phyloP scores from a whole-genome alignment of 2,329 filamentous ascomycete species.

The Sphaerulina musiva region DNA sequence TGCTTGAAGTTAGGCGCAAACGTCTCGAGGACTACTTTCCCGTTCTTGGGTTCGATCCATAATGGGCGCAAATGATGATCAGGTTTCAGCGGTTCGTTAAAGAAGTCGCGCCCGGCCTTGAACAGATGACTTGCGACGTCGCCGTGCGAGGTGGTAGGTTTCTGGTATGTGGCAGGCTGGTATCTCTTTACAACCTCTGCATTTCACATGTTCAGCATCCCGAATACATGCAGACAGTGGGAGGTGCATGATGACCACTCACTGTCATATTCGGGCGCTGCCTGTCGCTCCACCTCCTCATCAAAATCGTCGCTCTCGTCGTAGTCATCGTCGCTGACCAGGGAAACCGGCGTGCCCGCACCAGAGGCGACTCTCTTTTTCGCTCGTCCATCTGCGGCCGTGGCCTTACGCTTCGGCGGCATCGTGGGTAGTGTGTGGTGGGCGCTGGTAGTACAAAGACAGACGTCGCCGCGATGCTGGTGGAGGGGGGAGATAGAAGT shows the following conservation, averaged over 20 bases:
- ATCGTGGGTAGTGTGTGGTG: constrained; percentile 19
- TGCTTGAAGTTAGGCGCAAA: constrained; percentile 82
- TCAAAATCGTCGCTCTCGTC: constrained; percentile 39
- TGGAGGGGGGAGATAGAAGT: neutral
- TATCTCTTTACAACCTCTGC: constrained; percentile 46
- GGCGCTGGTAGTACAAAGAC: neutral
- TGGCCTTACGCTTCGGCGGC: constrained; percentile 37
- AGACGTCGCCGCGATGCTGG: neutral
- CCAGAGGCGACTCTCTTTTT: constrained; percentile 37
- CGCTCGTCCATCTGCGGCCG: constrained; percentile 31
- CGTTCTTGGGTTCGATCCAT: constrained; percentile 85
- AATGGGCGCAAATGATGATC: constrained; percentile 86
- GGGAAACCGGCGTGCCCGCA: constrained; percentile 39
- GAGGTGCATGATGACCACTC: constrained; percentile 18
- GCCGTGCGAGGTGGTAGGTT: constrained; percentile 35
- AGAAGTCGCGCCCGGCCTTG: constrained; percentile 66
- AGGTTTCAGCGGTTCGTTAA: constrained; percentile 71
- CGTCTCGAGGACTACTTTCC: constrained; percentile 85
- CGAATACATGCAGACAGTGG: constrained; percentile 16
- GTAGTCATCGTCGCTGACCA: constrained; percentile 55
- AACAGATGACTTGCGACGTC: constrained; percentile 53
- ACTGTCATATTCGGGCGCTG: constrained; percentile 38
- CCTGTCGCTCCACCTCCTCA: constrained; percentile 25
- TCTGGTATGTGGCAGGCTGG: constrained; percentile 46
- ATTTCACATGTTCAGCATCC: constrained; percentile 24